Conservation (phyloP, 2,329 filamentous ascomycete genomes). For the Microsporum audouinii region DNA sequence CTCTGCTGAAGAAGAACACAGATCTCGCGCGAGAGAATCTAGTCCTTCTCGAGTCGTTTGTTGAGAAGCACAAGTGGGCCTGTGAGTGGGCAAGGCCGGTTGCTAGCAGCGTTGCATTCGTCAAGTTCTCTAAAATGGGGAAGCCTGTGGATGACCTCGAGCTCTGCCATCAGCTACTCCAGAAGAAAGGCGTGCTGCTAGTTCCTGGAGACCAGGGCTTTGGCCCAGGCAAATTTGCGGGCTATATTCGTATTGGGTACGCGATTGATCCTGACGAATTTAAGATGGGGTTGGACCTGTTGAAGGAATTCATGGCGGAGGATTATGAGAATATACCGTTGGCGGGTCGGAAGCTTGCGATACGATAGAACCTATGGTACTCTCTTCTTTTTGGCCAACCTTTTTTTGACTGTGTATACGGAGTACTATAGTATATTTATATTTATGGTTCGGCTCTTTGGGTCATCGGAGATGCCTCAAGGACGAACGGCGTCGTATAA, state of each 20-base stretch:
- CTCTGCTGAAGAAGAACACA: slow-evolving; percentile 52
- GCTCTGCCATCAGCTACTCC: slow-evolving; percentile 58
- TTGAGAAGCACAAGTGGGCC: slow-evolving; percentile 51
- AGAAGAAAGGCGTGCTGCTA: slow-evolving; percentile 60
- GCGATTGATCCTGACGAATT: slow-evolving; percentile 61
- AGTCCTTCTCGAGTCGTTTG: slow-evolving; percentile 53
- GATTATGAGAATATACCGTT: slow-evolving; percentile 42
- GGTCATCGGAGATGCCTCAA: background rate
- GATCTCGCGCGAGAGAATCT: slow-evolving; percentile 57
- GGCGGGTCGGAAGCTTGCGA: slow-evolving; percentile 7
- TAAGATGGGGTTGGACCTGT: slow-evolving; percentile 49
- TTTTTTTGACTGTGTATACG: background rate
- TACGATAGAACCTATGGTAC: background rate
- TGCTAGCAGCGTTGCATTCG: slow-evolving; percentile 68
- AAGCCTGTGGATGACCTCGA: slow-evolving; percentile 58
- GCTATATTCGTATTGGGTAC: slow-evolving; percentile 68
- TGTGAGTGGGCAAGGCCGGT: slow-evolving; percentile 63
- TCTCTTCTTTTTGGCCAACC: background rate
- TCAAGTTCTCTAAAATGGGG: slow-evolving; percentile 54
- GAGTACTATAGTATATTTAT: background rate
- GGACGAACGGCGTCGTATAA: background rate
- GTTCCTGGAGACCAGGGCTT: slow-evolving; percentile 65
- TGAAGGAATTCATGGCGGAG: slow-evolving; percentile 45
- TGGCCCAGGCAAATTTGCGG: slow-evolving; percentile 56
- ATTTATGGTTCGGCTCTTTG: background rate